A percentile compares a stretch with the other conserved stretches of the same genome.
phyloP scores from a whole-genome alignment of 441 rosid species.

The Corymbia citriodora region DNA sequence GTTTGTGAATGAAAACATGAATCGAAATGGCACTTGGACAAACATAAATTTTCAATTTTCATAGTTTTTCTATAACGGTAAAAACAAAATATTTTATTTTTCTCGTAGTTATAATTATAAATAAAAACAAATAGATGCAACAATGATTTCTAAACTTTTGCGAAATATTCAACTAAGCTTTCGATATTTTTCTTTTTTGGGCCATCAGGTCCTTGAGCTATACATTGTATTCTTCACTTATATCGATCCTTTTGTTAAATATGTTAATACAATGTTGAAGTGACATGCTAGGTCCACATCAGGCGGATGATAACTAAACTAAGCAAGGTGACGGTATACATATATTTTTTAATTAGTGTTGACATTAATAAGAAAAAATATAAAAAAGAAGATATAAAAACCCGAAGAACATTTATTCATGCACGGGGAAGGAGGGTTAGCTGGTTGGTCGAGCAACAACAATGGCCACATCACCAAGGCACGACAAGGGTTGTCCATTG shows the following conservation, averaged over 20 bases:
- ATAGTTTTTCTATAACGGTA: too few relatives aligned
- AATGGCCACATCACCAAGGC: not conserved
- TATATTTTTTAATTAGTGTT: not conserved
- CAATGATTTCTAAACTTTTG: too few relatives aligned
- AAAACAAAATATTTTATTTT: too few relatives aligned
- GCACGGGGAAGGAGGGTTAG: not conserved
- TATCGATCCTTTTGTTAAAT: not conserved
- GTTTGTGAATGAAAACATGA: not conserved
- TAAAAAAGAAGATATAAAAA: too few relatives aligned
- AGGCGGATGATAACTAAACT: not conserved
- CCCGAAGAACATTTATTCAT: too few relatives aligned
- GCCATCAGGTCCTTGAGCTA: not conserved
- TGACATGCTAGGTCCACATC: not conserved
- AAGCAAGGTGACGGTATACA: not conserved
- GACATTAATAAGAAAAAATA: not conserved
- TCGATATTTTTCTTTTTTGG: too few relatives aligned
- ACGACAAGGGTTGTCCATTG: not conserved
- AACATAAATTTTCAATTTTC: too few relatives aligned
- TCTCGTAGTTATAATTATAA: not conserved
- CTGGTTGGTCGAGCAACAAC: not conserved
- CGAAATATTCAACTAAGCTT: too few relatives aligned
- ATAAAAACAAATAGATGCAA: too few relatives aligned
- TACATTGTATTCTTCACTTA: too few relatives aligned
- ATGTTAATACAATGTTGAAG: not conserved
- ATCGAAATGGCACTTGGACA: not conserved